Evolutionary conservation across 1,284 basidiomycete species (phyloP), one percentile per base, ranked within the genome.

Genomic region (Peniophora sp.): DNA sequence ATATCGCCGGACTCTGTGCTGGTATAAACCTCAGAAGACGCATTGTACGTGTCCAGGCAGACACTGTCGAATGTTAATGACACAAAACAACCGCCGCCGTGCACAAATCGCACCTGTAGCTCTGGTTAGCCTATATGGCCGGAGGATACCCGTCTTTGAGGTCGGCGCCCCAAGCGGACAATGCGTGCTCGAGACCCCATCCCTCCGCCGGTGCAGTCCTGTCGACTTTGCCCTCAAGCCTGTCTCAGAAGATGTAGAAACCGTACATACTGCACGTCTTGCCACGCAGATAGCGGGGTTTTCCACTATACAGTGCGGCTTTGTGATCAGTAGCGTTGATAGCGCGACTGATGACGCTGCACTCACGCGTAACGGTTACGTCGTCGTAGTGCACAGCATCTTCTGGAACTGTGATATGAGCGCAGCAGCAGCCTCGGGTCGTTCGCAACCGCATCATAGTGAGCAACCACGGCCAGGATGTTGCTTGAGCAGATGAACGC

Each of bases 401-500:
- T 1, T 71, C 71, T 57, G 82, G 56, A 83, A 87, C 14, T 68
- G 60, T 6, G 73, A 68, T 62, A 86, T 80, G 51, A 86, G 61
- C 11, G 58, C 57, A 51, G 77, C 60, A 34, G 83, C 80, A 6
- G 76, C 74, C 15, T 62, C 61, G 60, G 47, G 53, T 79, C 67
- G 0, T 69, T 69, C 3, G 64, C 64, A 0, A 65, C 67, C 56
- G 70, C 48, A 60, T 88, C 85, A 46, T 88, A 65, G 57, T 84
- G 74, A 2, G 72, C 59, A 53, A 88, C 75, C 17, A 82, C 83
- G n/a, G 74, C 74, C 60, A 83, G 66, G 23, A 88, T 74, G 57
- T 88, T 86, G 0, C 80, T 74, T 11, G 83, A 86, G 64, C 85
- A 88, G 62, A 88, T 88, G 56, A 70, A 59, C 0, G 85, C 82